Percentiles rank a stretch among this genome's conserved stretches.
Conservation (phyloP, 176 grass and related monocot genomes). For the Eleusine coracana region DNA sequence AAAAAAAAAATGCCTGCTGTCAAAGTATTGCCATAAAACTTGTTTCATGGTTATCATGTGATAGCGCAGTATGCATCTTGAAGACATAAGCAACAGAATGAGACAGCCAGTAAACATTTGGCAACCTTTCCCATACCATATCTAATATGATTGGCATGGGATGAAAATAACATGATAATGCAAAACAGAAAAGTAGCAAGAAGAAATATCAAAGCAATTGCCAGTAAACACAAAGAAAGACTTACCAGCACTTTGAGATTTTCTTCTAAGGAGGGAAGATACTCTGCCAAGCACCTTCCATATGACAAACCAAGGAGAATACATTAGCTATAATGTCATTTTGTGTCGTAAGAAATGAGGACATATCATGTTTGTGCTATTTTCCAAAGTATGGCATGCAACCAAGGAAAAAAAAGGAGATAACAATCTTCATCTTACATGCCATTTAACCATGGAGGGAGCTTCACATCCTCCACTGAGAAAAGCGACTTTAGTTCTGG, state of each 20-base stretch:
- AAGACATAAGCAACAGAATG: neutral
- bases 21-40: neutral
- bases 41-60: constrained; percentile 6
- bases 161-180: constrained; percentile 16
- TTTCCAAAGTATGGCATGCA: constrained; percentile 2
- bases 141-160: constrained; percentile 8
- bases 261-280: constrained; percentile 79
- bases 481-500: constrained; percentile 79
- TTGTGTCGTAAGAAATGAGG: neutral
- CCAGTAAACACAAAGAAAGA: constrained; percentile 22
- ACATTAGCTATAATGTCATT: neutral
- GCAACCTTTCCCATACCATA: constrained; percentile 9
- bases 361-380: constrained; percentile 8
- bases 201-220: constrained; percentile 5
- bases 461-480: constrained; percentile 83
- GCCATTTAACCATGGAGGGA: constrained; percentile 76
- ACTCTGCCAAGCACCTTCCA: constrained; percentile 87
- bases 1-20: constrained; percentile 13
- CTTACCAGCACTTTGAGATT: constrained; percentile 69
- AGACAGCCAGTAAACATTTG: constrained; percentile 1
- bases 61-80: neutral
- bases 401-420: neutral
- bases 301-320: constrained; percentile 37
- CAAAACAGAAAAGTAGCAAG: constrained; percentile 9
- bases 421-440: constrained; percentile 68